phyloP scores from a whole-genome alignment of 192 early-diverging fungal genomes.

The Funneliformis mosseae region DNA sequence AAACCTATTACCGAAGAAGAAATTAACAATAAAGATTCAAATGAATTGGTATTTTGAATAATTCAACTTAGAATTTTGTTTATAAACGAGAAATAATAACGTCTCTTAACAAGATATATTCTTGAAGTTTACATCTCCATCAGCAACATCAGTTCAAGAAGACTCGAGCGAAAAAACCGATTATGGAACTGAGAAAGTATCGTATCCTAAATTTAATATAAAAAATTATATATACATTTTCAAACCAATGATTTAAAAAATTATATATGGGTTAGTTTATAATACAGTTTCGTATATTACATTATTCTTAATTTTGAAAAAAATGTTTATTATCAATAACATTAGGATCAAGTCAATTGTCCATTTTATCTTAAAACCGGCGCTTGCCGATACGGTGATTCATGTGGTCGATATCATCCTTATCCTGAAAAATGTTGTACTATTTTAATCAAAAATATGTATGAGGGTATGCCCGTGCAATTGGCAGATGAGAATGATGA shows the following conservation, averaged over 20 bases:
- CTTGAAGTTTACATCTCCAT: neutral
- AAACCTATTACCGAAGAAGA: neutral
- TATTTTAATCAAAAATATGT: conserved; percentile 47
- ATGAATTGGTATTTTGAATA: neutral
- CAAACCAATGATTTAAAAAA: neutral
- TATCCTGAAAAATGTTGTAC: conserved; percentile 35
- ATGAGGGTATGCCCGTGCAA: conserved; percentile 39
- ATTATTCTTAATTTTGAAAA: conserved; percentile 8
- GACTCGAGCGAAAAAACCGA: neutral
- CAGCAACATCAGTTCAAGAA: neutral
- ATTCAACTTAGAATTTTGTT: neutral
- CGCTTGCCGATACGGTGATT: conserved; percentile 42
- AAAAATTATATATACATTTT: neutral
- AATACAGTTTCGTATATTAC: neutral
- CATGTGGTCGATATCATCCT: conserved; percentile 37
- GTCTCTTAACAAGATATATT: neutral
- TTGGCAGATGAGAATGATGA: conserved; percentile 36
- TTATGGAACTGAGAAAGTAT: conserved; percentile 35
- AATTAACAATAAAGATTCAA: neutral
- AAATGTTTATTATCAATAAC: neutral
- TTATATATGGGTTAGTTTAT: neutral
- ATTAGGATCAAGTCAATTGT: conserved; percentile 38
- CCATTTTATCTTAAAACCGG: conserved; percentile 48
- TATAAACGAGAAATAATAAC: neutral
- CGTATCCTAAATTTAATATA: conserved; percentile 30